These are phyloP conservation scores for Trifolium fragiferum DNA, from an alignment of 306 rosid species.

Conservation along the genomic window DNA sequence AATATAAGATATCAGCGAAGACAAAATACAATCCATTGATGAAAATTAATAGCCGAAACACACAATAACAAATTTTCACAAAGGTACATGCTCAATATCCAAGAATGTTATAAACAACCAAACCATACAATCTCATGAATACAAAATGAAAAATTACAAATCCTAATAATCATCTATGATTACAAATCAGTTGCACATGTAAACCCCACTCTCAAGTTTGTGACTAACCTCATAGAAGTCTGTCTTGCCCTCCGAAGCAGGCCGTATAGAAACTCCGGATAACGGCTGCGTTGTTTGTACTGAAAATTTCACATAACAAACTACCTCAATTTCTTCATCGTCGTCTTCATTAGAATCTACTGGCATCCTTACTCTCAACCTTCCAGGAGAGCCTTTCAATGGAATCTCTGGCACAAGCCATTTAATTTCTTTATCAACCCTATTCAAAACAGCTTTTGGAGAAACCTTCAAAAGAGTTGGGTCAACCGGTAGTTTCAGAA, in stretches of 20 bases:
- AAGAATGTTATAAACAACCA: conserved; percentile 65
- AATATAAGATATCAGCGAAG: conserved; percentile 14
- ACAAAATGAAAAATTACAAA: conserved; percentile 42
- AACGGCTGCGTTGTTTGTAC: conserved; percentile 65
- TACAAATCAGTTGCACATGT: conserved; percentile 74
- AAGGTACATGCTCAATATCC: conserved; percentile 58
- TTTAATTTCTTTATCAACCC: conserved; percentile 81
- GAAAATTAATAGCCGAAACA: conserved; percentile 42
- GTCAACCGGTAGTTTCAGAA: conserved; percentile 79
- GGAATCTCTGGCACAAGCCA: conserved; percentile 89
- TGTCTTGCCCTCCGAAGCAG: conserved; percentile 81
- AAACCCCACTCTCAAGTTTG: conserved; percentile 80
- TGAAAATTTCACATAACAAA: conserved; percentile 78
- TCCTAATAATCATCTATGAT: conserved; percentile 42
- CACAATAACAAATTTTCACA: conserved; percentile 42
- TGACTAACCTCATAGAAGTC: conserved; percentile 90
- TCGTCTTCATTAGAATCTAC: conserved; percentile 71
- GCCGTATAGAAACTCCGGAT: conserved; percentile 77
- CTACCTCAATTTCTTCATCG: conserved; percentile 79
- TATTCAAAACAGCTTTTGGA: conserved; percentile 88
- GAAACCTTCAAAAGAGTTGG: conserved; percentile 88
- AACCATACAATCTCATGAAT: conserved; percentile 47
- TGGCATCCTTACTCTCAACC: conserved; percentile 85
- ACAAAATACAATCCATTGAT: conserved; percentile 45
- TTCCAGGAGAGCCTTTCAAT: conserved; percentile 74